Base-by-base conservation (phyloP, 495 filamentous ascomycete genomes). In the Penicillium flavigenum region DNA sequence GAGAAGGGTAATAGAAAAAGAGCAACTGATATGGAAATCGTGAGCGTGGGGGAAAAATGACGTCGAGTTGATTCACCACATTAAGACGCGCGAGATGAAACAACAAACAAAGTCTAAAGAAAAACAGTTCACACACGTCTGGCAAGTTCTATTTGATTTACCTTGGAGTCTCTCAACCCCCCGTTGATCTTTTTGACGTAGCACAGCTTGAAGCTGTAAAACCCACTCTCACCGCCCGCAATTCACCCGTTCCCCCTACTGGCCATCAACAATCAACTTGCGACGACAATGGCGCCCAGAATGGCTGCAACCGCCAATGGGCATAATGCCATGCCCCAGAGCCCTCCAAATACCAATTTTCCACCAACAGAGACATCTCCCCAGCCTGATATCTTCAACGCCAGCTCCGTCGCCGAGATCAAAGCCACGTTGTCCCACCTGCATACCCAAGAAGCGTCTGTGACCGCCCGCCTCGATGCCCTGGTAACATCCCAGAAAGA, bases 401-500 rank as follows among this genome's bases (percentile, higher is more conserved):
- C 88, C 64, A 84, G 81, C 54, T 87, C 87, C 62, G 74, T 92
- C 56, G 79, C 86, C 61, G 90, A 96, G 60, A 87, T 98, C 67
- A 86, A 85, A 59, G 81, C 86, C 54, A 83, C 88, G 26, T 80
- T 98, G 54, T 79, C 84, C 44, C 77, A 83, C 63, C 83, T 98
- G 29, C 85, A 87, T 62, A 76, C 80, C 32, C 90, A 88, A 61
- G 92, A 98, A 74, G 77, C 85, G 43, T 68, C 81, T 41, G 81
- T 96, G 39, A 91, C 89, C 3, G 74, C 77, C 46, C 86, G 86
- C 22, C 85, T 98, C n/a, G 80, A 89, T 66, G 75, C 80, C 27
- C 82, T 96, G 39, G 73, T 96, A 24, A 80, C 85, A 52, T 88
- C 88, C 0, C 92, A 96, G 67, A 85, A 88, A 49, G 89, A 94